phyloP scores from a whole-genome alignment of 495 filamentous ascomycete genomes.

The Aspergillus sclerotioniger region DNA sequence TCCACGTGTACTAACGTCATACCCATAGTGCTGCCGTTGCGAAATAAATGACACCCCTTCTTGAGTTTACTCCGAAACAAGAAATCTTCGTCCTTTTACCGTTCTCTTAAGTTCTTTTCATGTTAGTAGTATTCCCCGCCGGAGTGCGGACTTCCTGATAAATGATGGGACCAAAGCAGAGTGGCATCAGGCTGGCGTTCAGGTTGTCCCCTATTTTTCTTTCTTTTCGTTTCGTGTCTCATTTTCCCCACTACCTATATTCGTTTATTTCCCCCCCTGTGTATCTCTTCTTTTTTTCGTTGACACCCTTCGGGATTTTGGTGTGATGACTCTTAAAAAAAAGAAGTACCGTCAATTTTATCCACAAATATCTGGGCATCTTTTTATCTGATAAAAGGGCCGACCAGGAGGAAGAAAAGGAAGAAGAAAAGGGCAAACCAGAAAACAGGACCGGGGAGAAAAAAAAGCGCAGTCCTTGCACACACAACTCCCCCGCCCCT shows the following conservation, averaged over 20 bases:
- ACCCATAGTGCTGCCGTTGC: constrained; percentile 44
- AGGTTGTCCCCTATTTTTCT: constrained; percentile 45
- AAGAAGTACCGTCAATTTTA: constrained; percentile 5
- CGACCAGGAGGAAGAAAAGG: background rate
- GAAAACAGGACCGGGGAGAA: background rate
- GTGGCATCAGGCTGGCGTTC: constrained; percentile 54
- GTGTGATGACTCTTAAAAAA: constrained; percentile 5
- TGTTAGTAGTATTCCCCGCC: constrained; percentile 41
- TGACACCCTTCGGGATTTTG: constrained; percentile 8
- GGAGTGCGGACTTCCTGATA: constrained; percentile 34
- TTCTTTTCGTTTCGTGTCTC: constrained; percentile 30
- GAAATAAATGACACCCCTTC: constrained; percentile 36
- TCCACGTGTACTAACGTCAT: background rate
- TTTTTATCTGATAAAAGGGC: constrained; percentile 2
- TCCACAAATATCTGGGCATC: constrained; percentile 8
- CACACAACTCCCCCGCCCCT: background rate
- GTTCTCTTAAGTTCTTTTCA: constrained; percentile 40
- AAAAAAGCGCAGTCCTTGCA: background rate
- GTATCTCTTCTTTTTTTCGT: constrained; percentile 16
- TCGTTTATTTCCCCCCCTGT: constrained; percentile 21
- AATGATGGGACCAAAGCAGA: constrained; percentile 42
- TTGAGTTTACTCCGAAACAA: constrained; percentile 33
- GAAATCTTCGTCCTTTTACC: constrained; percentile 32
- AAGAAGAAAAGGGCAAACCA: too few species aligned
- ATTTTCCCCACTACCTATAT: constrained; percentile 12